These are phyloP conservation scores for Lodderomyces parapsilosis DNA, from an alignment of 1,139 yeast genomes.

Conservation along the genomic window DNA sequence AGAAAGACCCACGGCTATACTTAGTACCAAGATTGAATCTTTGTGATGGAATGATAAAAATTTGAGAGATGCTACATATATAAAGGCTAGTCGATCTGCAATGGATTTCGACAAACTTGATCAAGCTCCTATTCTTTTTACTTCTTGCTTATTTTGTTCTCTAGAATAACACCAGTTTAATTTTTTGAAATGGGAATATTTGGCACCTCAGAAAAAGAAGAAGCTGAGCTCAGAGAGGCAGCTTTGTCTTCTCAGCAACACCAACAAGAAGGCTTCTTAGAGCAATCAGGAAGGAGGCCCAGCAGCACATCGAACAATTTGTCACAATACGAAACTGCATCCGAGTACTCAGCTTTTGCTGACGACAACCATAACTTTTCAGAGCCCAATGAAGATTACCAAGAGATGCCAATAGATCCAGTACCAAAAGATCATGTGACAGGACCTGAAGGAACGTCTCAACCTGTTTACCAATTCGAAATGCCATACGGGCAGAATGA, in stretches of 20 bases:
- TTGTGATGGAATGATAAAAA: too few species aligned
- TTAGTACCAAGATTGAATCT: too few species aligned
- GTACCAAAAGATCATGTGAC: background rate
- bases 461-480: background rate
- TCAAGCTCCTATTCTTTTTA: too few species aligned
- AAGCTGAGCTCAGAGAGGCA: constrained; percentile 36
- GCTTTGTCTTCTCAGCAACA: constrained; percentile 7
- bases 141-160: background rate
- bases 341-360: constrained; percentile 17
- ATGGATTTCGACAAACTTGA: too few species aligned
- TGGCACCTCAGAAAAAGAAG: constrained; percentile 39
- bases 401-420: background rate
- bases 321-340: constrained; percentile 40
- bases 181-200: constrained; percentile 24
- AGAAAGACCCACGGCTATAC: background rate
- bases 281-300: constrained; percentile 11
- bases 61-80: too few species aligned
- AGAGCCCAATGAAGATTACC: constrained; percentile 1
- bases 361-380: constrained; percentile 4
- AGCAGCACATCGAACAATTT: constrained; percentile 17
- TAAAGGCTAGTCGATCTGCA: too few species aligned
- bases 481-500: background rate
- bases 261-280: constrained; percentile 1
- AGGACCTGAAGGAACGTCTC: background rate
- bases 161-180: background rate